Conservation (phyloP, 495 filamentous ascomycete species). For the Neurospora sp. region DNA sequence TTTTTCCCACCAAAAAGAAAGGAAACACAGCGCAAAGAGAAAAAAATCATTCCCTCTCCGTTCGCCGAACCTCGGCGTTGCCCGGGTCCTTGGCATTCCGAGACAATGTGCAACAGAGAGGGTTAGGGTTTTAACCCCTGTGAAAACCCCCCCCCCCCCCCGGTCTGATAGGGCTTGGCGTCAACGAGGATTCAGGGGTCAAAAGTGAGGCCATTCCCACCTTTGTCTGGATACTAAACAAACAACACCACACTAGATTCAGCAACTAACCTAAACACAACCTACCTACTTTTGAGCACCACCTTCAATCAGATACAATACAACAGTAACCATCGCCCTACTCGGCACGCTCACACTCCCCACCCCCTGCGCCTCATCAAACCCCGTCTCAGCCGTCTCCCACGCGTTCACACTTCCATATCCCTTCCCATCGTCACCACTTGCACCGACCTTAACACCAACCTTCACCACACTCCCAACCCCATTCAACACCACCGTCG, state of each 20-base stretch:
- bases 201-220: not conserved
- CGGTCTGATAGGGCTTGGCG: not conserved
- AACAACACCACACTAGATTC: not conserved
- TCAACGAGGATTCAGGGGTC: not conserved
- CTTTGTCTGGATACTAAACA: not conserved
- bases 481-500: slow-evolving; percentile 37
- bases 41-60: not conserved
- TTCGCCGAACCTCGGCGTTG: not conserved
- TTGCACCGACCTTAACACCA: slow-evolving; percentile 10
- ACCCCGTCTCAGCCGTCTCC: slow-evolving; percentile 11
- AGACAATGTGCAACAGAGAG: not conserved
- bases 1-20: not conserved
- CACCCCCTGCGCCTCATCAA: not conserved
- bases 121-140: not conserved
- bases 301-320: slow-evolving; percentile 5
- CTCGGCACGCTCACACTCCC: slow-evolving; percentile 11
- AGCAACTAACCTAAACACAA: not conserved
- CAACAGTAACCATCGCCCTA: slow-evolving; percentile 16
- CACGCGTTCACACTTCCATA: slow-evolving; percentile 11
- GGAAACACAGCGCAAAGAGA: not conserved
- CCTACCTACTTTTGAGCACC: not conserved
- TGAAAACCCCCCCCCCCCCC: too few species aligned
- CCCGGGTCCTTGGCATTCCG: not conserved
- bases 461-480: slow-evolving; percentile 11
- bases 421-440: not conserved